Percentiles rank a stretch among this genome's conserved stretches.
Evolutionary conservation across 2,329 filamentous ascomycete species (phyloP).

Genomic region (Talaromyces sp.): DNA sequence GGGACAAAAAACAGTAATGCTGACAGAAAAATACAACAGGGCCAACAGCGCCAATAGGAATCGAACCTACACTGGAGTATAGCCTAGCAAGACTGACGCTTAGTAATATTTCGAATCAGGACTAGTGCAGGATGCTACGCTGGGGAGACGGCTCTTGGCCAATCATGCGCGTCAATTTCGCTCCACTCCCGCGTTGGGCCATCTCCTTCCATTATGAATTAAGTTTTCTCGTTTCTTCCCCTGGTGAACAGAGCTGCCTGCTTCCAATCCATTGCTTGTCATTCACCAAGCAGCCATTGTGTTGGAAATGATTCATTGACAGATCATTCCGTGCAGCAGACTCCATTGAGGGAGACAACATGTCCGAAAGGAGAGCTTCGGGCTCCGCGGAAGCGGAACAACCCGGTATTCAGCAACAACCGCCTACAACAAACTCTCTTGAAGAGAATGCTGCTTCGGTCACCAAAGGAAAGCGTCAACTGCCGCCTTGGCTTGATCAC

Average conservation of each 20-base stretch:
- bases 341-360: neutral
- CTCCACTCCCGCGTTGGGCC: neutral
- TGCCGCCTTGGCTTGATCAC: slow-evolving; percentile 28
- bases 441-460: neutral
- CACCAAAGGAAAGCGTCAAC: neutral
- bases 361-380: neutral
- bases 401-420: neutral
- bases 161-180: neutral
- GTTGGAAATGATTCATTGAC: neutral
- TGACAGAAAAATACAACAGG: too few relatives aligned
- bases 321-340: neutral
- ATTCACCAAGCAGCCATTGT: neutral
- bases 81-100: too few relatives aligned
- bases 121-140: neutral
- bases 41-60: too few relatives aligned
- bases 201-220: neutral
- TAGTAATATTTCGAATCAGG: neutral
- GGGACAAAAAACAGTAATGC: neutral
- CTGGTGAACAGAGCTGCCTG: neutral
- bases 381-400: neutral
- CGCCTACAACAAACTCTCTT: neutral
- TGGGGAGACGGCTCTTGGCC: neutral
- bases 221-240: neutral
- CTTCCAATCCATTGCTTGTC: neutral
- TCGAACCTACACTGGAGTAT: too few relatives aligned